Conservation (phyloP, 371 early-diverging fungal species). For the Dinochytrium kinnereticum region DNA sequence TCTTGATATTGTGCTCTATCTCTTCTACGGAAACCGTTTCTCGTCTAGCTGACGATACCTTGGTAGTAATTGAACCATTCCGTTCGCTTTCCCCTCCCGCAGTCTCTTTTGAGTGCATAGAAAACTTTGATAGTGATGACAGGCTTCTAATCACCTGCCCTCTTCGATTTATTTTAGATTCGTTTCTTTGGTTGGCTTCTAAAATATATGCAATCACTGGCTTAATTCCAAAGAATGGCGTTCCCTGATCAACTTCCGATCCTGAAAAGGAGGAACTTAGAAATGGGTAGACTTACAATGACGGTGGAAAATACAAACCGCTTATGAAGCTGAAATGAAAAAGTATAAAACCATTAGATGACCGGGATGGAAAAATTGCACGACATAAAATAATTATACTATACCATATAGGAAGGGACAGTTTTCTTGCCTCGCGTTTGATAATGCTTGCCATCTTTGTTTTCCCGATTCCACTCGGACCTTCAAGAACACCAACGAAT, state of each 20-base stretch:
- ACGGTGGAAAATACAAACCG: not conserved
- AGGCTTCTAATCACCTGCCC: not conserved
- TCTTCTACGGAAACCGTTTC: too few species aligned
- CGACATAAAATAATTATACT: not conserved
- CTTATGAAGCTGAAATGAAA: not conserved
- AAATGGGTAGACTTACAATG: not conserved
- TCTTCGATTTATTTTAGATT: not conserved
- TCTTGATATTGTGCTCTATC: too few species aligned
- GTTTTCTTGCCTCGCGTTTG: not conserved
- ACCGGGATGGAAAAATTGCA: not conserved
- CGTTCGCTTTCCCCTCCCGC: too few species aligned
- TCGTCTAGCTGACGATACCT: too few species aligned
- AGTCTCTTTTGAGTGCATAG: not conserved
- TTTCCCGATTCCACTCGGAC: not conserved
- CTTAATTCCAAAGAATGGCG: conserved; percentile 1
- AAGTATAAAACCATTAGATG: not conserved
- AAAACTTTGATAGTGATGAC: not conserved
- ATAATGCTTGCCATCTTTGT: not conserved
- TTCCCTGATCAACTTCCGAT: conserved; percentile 5
- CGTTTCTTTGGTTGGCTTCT: not conserved
- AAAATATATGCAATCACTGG: not conserved
- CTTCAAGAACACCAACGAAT: not conserved
- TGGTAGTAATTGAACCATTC: too few species aligned
- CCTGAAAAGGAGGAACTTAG: too few species aligned
- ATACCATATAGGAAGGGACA: not conserved